These are phyloP conservation scores for Leccinum pachyderme DNA, from an alignment of 1,284 basidiomycete genomes.

Conservation along the genomic window DNA sequence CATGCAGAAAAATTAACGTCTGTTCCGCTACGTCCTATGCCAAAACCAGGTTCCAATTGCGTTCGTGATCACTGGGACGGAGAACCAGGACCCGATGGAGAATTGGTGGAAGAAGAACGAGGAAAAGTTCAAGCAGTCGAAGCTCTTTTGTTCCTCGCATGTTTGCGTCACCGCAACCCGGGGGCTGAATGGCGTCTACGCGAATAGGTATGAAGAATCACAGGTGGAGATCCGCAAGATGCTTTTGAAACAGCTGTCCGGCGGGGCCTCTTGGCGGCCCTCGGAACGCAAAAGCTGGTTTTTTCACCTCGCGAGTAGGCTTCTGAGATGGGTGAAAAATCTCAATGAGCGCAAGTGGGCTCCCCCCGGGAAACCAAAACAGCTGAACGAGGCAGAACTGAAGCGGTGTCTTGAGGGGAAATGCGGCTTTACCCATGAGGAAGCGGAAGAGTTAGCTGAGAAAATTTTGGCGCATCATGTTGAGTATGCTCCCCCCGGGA, in stretches of 20 bases:
- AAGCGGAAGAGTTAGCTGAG: conserved; percentile 16
- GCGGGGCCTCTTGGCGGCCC: conserved; percentile 16
- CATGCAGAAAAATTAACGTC: conserved; percentile 22
- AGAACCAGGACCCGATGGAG: conserved; percentile 27
- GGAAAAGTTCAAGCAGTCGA: conserved; percentile 2
- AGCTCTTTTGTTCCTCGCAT: conserved; percentile 20
- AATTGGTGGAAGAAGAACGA: conserved; percentile 22
- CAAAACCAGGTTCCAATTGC: conserved; percentile 26
- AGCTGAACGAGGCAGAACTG: conserved; percentile 18
- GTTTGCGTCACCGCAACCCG: conserved; percentile 24
- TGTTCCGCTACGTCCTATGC: conserved; percentile 28
- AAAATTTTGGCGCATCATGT: conserved; percentile 19
- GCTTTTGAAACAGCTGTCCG: conserved; percentile 19
- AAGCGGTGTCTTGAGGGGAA: conserved; percentile 13
- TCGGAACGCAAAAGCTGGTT: conserved; percentile 21
- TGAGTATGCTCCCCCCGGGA: background rate
- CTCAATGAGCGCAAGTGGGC: conserved; percentile 5
- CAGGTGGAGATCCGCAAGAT: conserved; percentile 14
- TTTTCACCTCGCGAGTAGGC: conserved; percentile 19
- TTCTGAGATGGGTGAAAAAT: conserved; percentile 20
- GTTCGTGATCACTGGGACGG: conserved; percentile 28
- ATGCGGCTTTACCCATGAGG: conserved; percentile 14
- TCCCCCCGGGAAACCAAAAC: background rate
- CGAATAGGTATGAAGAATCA: conserved; percentile 13
- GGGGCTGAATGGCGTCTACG: conserved; percentile 14